Evolutionary conservation across 805 yeast genomes (phyloP).

Genomic region (Starmera dryadoides): DNA sequence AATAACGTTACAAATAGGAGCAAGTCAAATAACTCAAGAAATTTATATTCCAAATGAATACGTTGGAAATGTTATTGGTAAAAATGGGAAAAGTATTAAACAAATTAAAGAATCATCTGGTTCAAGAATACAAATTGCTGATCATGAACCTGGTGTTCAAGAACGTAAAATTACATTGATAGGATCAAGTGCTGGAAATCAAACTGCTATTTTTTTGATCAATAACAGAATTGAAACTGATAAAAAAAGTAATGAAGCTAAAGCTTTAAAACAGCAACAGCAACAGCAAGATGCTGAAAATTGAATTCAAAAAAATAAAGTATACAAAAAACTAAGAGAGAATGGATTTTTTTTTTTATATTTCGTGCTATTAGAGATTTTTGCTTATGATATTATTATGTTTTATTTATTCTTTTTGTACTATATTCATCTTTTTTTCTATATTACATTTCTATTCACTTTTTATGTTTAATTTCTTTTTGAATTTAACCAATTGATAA

Average conservation of each 20-base stretch:
- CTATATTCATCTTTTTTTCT: not conserved
- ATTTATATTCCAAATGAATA: conserved; percentile 67
- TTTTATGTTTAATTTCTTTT: conserved; percentile 26
- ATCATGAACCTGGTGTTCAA: conserved; percentile 40
- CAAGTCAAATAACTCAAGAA: conserved; percentile 50
- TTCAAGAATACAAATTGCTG: conserved; percentile 65
- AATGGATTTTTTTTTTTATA: too few species aligned
- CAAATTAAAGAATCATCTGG: conserved; percentile 73
- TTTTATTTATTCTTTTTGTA: not conserved
- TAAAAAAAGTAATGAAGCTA: conserved; percentile 37
- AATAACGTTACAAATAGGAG: conserved; percentile 4
- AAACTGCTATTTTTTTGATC: conserved; percentile 64
- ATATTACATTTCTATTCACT: not conserved
- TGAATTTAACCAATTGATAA: conserved; percentile 72
- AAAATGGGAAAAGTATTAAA: conserved; percentile 75
- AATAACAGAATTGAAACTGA: conserved; percentile 67
- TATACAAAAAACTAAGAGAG: too few species aligned
- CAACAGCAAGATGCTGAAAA: too few species aligned
- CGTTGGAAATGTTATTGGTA: conserved; percentile 83
- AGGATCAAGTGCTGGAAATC: conserved; percentile 62
- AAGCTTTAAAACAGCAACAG: conserved; percentile 2
- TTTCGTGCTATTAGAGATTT: not conserved
- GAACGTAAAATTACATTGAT: conserved; percentile 63
- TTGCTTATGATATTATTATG: not conserved
- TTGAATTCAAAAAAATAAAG: too few species aligned